phyloP scores from a whole-genome alignment of 768 basidiomycete species.

The Xerocomellus amylosporus region DNA sequence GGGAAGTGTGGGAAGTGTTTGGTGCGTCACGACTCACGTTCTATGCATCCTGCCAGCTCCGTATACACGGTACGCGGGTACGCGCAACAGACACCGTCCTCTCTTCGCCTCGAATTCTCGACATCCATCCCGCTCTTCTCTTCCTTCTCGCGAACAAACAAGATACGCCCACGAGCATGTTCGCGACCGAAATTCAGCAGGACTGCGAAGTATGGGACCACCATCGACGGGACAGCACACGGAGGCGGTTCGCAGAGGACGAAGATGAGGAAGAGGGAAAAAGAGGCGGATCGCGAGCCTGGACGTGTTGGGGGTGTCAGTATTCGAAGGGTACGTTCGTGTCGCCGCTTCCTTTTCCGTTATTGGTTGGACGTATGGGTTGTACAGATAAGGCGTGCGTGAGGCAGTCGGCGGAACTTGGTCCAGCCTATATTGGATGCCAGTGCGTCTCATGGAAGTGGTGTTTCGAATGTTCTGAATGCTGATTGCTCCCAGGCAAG shows the following conservation, averaged over 20 bases:
- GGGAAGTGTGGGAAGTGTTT: constrained; percentile 97
- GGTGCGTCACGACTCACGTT: constrained; percentile 49
- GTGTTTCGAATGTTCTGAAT: too few species aligned
- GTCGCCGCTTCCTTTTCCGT: neutral
- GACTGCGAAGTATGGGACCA: constrained; percentile 88
- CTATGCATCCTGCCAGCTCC: too few species aligned
- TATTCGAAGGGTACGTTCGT: constrained; percentile 75
- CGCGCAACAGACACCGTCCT: constrained; percentile 67
- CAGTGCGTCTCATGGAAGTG: too few species aligned
- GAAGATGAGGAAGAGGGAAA: constrained; percentile 43
- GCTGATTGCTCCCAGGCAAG: too few species aligned
- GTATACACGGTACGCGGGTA: too few species aligned
- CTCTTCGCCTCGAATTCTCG: constrained; percentile 84
- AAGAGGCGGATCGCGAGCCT: constrained; percentile 68
- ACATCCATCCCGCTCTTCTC: constrained; percentile 84
- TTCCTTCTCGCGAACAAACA: constrained; percentile 95
- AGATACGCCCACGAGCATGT: too few species aligned
- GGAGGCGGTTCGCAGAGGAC: constrained; percentile 49
- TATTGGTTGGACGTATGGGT: neutral
- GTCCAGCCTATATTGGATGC: too few species aligned
- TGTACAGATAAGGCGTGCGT: constrained; percentile 74
- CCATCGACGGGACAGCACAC: constrained; percentile 65
- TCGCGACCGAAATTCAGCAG: constrained; percentile 87
- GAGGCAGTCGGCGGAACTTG: constrained; percentile 89
- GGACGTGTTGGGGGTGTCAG: constrained; percentile 89